Evolutionary conservation across 345 rosid species (phyloP).

Genomic region (Alliaria petiolata): DNA sequence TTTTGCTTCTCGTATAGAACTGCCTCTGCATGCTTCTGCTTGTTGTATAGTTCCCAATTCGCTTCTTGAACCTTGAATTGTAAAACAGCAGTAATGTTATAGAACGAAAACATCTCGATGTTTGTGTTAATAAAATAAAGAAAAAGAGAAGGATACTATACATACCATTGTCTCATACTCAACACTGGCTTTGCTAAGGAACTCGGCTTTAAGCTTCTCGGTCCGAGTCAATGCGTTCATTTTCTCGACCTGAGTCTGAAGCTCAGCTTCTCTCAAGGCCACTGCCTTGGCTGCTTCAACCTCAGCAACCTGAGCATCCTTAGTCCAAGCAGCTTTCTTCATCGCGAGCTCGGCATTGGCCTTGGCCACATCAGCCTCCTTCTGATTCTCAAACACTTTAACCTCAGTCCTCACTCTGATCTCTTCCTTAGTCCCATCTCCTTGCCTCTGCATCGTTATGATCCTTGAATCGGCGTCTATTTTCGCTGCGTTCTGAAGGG

Average conservation of each 20-base stretch:
- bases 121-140: not conserved
- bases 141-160: not conserved
- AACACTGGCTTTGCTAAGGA: slow-evolving; percentile 67
- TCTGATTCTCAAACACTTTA: slow-evolving; percentile 67
- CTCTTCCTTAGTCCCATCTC: slow-evolving; percentile 71
- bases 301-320: slow-evolving; percentile 61
- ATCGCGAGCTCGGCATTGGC: slow-evolving; percentile 64
- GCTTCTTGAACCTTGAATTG: slow-evolving; percentile 58
- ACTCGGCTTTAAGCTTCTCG: slow-evolving; percentile 82
- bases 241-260: slow-evolving; percentile 67
- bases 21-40: slow-evolving; percentile 70
- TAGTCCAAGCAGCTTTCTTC: slow-evolving; percentile 73
- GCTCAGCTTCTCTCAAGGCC: slow-evolving; percentile 64
- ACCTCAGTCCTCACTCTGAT: slow-evolving; percentile 56
- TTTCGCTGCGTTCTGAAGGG: slow-evolving; percentile 70
- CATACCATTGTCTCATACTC: slow-evolving; percentile 75
- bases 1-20: slow-evolving; percentile 47
- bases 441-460: slow-evolving; percentile 49
- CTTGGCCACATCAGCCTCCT: slow-evolving; percentile 69
- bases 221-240: slow-evolving; percentile 66
- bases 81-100: not conserved
- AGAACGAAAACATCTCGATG: not conserved
- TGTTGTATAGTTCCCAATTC: slow-evolving; percentile 61
- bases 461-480: slow-evolving; percentile 78
- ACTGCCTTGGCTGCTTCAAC: slow-evolving; percentile 75